Percentiles rank a stretch among this genome's conserved stretches.
phyloP scores from a whole-genome alignment of 768 basidiomycete species.

The Podaxis sp. region DNA sequence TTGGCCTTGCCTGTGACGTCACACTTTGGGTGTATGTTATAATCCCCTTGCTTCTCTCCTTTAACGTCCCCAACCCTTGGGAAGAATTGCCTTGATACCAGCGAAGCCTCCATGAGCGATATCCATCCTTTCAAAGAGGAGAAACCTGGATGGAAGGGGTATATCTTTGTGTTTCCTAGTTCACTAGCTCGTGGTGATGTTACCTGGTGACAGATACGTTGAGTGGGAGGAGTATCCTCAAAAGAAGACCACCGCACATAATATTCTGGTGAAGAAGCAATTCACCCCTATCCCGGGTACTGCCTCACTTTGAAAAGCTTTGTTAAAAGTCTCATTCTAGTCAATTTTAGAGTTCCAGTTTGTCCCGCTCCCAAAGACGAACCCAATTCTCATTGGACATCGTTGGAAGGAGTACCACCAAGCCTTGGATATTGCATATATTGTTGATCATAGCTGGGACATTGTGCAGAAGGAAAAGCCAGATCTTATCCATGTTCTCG shows the following conservation, averaged over 20 bases:
- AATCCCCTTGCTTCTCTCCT: no score
- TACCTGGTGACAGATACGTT: conserved; percentile 31
- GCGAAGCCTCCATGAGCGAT: neutral
- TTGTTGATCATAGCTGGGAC: conserved; percentile 52
- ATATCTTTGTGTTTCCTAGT: neutral
- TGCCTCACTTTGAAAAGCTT: neutral
- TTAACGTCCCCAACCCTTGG: neutral
- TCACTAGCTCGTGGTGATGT: neutral
- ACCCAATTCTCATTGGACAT: conserved; percentile 46
- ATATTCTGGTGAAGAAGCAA: conserved; percentile 37
- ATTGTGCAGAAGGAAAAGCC: conserved; percentile 50
- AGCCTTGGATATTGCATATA: conserved; percentile 41
- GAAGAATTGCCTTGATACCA: neutral
- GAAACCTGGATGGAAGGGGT: conserved; percentile 15
- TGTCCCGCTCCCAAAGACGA: conserved; percentile 46
- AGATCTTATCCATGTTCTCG: conserved; percentile 47
- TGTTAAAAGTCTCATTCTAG: neutral
- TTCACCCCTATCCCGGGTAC: conserved; percentile 41
- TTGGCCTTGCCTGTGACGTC: no score
- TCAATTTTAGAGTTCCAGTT: conserved; percentile 41
- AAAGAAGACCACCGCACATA: conserved; percentile 37
- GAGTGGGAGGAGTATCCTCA: conserved; percentile 50
- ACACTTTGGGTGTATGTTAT: no score
- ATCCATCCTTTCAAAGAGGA: conserved; percentile 11
- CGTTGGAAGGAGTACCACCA: conserved; percentile 56